A percentile compares a stretch with the other conserved stretches of the same genome.
Evolutionary conservation across 805 yeast genomes (phyloP).

Genomic region (Komagataella pastoris): DNA sequence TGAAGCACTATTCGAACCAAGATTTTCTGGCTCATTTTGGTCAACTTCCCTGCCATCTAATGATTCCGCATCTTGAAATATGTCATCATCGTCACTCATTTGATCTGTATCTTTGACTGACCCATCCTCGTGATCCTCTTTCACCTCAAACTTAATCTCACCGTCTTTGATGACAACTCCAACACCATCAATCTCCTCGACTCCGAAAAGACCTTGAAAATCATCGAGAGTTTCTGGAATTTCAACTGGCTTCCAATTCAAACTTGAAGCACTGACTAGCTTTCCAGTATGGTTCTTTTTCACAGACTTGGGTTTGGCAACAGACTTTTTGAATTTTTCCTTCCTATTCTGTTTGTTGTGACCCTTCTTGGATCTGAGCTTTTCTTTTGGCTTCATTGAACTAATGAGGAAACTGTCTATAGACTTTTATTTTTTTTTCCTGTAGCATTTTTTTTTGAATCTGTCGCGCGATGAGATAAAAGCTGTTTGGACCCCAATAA

Average conservation of each 20-base stretch:
- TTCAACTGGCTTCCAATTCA: constrained; percentile 73
- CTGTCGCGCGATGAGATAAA: neutral
- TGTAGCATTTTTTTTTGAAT: neutral
- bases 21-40: neutral
- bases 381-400: constrained; percentile 72
- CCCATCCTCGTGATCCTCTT: constrained; percentile 16
- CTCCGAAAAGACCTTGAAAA: constrained; percentile 81
- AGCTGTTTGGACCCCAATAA: neutral
- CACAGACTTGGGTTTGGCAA: neutral
- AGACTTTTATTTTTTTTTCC: neutral
- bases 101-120: constrained; percentile 10
- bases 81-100: constrained; percentile 11
- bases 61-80: constrained; percentile 8
- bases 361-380: constrained; percentile 76
- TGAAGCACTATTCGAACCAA: neutral
- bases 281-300: constrained; percentile 1
- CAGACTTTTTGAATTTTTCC: neutral
- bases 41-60: constrained; percentile 6
- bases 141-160: constrained; percentile 40
- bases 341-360: neutral
- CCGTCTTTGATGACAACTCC: constrained; percentile 68
- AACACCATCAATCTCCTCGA: constrained; percentile 92
- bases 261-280: constrained; percentile 32
- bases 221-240: constrained; percentile 78
- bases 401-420: constrained; percentile 30